Conservation (phyloP, 2,329 filamentous ascomycete genomes). For the Rutstroemia sp. region DNA sequence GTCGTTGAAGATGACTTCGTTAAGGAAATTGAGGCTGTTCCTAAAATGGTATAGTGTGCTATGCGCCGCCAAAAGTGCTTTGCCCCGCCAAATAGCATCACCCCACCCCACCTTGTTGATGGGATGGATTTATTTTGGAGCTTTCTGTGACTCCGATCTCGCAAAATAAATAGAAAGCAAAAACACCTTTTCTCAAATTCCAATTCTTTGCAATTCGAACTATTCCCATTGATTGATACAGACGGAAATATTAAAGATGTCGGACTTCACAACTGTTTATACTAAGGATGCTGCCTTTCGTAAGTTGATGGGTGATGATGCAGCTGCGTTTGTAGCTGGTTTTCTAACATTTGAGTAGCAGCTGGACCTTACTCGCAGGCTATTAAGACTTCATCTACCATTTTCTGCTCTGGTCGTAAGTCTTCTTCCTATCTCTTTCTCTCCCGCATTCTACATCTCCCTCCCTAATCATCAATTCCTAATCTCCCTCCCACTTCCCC, state of each 20-base stretch:
- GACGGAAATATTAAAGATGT: slow-evolving; percentile 20
- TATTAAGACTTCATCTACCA: slow-evolving; percentile 56
- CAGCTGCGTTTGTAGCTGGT: not conserved
- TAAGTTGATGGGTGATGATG: slow-evolving; percentile 14
- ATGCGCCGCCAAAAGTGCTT: not conserved
- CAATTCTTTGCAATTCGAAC: not conserved
- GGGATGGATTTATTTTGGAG: not conserved
- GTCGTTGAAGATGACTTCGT: slow-evolving; percentile 23
- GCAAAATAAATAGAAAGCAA: slow-evolving; percentile 1
- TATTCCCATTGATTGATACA: not conserved
- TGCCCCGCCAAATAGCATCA: not conserved
- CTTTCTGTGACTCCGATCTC: slow-evolving; percentile 4
- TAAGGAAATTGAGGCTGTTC: not conserved
- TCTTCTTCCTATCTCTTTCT: not conserved
- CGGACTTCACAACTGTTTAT: slow-evolving; percentile 28
- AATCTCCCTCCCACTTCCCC: no score
- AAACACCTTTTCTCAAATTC: not conserved
- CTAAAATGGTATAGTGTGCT: not conserved
- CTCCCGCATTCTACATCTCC: not conserved
- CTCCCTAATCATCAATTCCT: not conserved
- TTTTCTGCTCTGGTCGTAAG: slow-evolving; percentile 54
- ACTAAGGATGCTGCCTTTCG: slow-evolving; percentile 30
- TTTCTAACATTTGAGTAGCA: slow-evolving; percentile 4
- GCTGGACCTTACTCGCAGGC: slow-evolving; percentile 10
- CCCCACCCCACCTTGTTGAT: slow-evolving; percentile 2